Evolutionary conservation across 805 yeast species (phyloP).

Genomic region (Cyberlindnera americana): DNA sequence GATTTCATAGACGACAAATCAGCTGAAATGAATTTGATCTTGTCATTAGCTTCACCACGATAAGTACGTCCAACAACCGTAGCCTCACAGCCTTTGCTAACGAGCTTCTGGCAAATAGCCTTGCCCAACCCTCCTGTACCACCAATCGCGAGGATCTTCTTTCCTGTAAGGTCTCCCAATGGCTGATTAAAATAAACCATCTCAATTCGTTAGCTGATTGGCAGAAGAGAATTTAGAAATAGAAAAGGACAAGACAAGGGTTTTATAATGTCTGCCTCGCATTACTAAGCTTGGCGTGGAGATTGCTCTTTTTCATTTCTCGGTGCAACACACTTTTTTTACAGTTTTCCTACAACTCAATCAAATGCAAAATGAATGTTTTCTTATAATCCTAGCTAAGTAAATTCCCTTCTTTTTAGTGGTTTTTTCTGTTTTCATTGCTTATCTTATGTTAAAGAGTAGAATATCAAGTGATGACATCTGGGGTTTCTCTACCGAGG

Average conservation of each 20-base stretch:
- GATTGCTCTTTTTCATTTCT: too few species aligned
- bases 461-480: slow-evolving; percentile 64
- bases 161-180: not conserved
- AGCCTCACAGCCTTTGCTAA: slow-evolving; percentile 23
- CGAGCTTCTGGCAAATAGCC: not conserved
- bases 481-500: slow-evolving; percentile 82
- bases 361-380: too few species aligned
- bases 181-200: not conserved
- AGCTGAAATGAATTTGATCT: slow-evolving; percentile 31
- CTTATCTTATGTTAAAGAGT: too few species aligned
- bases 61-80: slow-evolving; percentile 36
- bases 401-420: too few species aligned
- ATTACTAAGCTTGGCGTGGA: too few species aligned
- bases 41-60: slow-evolving; percentile 27
- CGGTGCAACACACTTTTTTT: too few species aligned
- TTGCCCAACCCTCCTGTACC: slow-evolving; percentile 41
- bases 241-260: too few species aligned
- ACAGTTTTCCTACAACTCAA: too few species aligned
- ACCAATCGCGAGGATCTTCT: slow-evolving; percentile 30
- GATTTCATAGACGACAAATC: slow-evolving; percentile 32
- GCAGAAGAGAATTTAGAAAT: not conserved
- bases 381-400: too few species aligned
- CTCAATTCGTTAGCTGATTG: not conserved
- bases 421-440: too few species aligned
- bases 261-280: too few species aligned